Conservation (phyloP, 2,329 filamentous ascomycete genomes). For the Scopulariopsis brevicaulis region DNA sequence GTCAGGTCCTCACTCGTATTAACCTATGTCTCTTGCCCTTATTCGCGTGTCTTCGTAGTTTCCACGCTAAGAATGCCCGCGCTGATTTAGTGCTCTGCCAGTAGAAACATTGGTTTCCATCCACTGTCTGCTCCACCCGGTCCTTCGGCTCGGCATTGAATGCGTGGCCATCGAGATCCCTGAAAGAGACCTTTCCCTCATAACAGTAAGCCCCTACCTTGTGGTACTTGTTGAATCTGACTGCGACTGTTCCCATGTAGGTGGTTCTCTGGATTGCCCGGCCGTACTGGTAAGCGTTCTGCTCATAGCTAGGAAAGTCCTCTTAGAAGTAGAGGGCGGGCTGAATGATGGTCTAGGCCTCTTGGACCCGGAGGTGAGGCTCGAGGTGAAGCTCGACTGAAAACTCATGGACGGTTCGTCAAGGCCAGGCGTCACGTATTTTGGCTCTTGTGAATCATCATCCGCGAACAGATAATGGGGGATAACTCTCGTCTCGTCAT, state of each 20-base stretch:
- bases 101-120: neutral
- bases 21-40: neutral
- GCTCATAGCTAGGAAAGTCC: neutral
- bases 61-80: neutral
- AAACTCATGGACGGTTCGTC: slow-evolving; percentile 6
- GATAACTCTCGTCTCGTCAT: neutral
- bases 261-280: neutral
- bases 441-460: neutral
- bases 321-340: neutral
- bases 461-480: neutral
- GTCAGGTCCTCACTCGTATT: neutral
- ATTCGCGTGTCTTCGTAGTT: neutral
- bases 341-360: slow-evolving; percentile 5
- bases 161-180: neutral
- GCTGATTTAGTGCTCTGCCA: neutral
- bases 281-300: neutral
- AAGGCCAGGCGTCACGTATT: neutral
- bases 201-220: neutral
- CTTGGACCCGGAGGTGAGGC: slow-evolving; percentile 3
- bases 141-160: neutral
- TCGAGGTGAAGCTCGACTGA: slow-evolving; percentile 7
- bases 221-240: neutral
- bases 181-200: neutral
- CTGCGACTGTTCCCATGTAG: neutral
- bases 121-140: neutral